phyloP scores from a whole-genome alignment of 2,329 filamentous ascomycete species.

The Botrytis sinoallii region DNA sequence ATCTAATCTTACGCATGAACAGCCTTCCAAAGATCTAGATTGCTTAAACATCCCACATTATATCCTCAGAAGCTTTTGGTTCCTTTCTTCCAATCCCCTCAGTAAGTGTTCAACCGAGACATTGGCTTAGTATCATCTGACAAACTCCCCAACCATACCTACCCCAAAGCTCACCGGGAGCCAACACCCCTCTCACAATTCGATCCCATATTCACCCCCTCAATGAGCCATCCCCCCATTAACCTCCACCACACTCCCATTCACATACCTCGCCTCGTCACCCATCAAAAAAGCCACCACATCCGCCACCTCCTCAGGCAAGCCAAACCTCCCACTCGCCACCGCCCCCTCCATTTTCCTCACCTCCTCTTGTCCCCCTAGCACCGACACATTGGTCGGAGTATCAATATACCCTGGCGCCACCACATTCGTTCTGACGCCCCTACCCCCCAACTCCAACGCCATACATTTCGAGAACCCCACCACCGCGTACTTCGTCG shows the following conservation, averaged over 20 bases:
- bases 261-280: slow-evolving; percentile 51
- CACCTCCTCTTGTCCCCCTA: neutral
- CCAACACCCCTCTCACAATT: neutral
- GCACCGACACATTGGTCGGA: slow-evolving; percentile 47
- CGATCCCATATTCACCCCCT: neutral
- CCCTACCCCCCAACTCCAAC: slow-evolving; percentile 39
- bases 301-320: slow-evolving; percentile 47
- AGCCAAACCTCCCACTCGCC: slow-evolving; percentile 30
- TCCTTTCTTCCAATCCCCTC: neutral
- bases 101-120: neutral
- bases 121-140: neutral
- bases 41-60: neutral
- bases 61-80: fast-evolving
- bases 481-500: slow-evolving; percentile 42
- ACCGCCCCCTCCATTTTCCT: neutral
- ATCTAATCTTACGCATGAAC: neutral
- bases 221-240: slow-evolving; percentile 40
- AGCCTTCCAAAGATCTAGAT: neutral
- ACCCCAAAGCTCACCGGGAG: neutral
- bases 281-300: slow-evolving; percentile 50
- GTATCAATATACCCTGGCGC: slow-evolving; percentile 45
- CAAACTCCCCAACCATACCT: neutral
- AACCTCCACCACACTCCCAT: slow-evolving; percentile 50
- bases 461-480: slow-evolving; percentile 41
- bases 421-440: slow-evolving; percentile 41